These are phyloP conservation scores for Pseudevernia furfuracea DNA, from an alignment of 495 filamentous ascomycete species.

Conservation along the genomic window DNA sequence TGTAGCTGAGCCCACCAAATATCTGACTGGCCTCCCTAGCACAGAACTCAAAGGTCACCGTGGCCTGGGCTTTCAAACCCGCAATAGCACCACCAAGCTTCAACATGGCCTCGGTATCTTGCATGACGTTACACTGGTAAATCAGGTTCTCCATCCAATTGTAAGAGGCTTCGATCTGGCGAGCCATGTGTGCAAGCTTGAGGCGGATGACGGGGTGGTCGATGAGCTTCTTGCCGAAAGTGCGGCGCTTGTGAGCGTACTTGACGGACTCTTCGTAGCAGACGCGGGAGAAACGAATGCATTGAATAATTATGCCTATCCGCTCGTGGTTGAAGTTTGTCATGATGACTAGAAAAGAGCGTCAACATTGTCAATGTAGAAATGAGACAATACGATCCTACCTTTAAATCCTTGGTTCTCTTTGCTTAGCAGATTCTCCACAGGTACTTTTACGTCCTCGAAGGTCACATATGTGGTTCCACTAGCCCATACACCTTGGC, in stretches of 20 bases:
- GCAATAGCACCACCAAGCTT: conserved; percentile 93
- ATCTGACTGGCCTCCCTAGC: conserved; percentile 95
- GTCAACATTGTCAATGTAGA: conserved; percentile 18
- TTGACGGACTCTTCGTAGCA: conserved; percentile 95
- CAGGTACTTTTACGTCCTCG: conserved; percentile 96
- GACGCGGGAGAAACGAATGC: conserved; percentile 86
- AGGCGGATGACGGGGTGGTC: conserved; percentile 96
- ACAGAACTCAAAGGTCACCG: conserved; percentile 93
- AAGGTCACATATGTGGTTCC: conserved; percentile 97
- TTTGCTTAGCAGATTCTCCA: conserved; percentile 95
- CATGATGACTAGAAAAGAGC: conserved; percentile 61
- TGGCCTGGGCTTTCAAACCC: conserved; percentile 85
- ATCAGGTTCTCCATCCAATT: conserved; percentile 96
- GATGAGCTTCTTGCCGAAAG: conserved; percentile 92
- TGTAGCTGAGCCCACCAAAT: conserved; percentile 91
- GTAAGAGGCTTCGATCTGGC: conserved; percentile 93
- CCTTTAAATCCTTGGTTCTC: conserved; percentile 97
- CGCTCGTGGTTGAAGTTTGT: conserved; percentile 99
- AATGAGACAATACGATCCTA: conserved; percentile 21
- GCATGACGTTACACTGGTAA: conserved; percentile 88
- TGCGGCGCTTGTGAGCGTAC: conserved; percentile 91
- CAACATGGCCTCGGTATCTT: conserved; percentile 90
- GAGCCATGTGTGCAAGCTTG: conserved; percentile 96
- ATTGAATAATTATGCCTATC: conserved; percentile 97
- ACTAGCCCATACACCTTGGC: conserved; percentile 90